Conservation (phyloP, 768 basidiomycete species). For the Tylopilus sp. region DNA sequence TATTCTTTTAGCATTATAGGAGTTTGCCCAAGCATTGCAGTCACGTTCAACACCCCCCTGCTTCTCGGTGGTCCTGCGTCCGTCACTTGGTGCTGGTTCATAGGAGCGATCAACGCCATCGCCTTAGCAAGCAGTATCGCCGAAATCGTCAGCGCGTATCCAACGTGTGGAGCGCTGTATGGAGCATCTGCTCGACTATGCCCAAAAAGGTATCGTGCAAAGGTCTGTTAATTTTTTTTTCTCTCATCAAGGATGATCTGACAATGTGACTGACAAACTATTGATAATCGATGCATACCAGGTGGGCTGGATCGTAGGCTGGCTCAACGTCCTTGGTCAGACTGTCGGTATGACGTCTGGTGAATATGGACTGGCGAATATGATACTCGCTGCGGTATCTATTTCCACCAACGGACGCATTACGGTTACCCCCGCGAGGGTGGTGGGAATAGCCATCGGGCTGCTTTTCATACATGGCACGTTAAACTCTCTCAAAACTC, state of each 20-base stretch:
- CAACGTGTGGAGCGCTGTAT: constrained; percentile 40
- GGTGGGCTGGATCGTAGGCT: constrained; percentile 29
- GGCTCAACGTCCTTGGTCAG: constrained; percentile 32
- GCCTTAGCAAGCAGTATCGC: constrained; percentile 30
- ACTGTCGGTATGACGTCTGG: constrained; percentile 31
- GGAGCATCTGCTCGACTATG: constrained; percentile 76
- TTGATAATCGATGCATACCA: background rate
- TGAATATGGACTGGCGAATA: constrained; percentile 35
- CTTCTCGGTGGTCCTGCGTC: constrained; percentile 35
- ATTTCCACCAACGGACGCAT: constrained; percentile 31
- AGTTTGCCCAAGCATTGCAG: constrained; percentile 36
- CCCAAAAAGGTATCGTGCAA: constrained; percentile 60
- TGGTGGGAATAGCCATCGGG: constrained; percentile 40
- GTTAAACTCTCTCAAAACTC: too few species aligned
- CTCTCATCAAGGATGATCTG: background rate
- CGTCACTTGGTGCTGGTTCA: constrained; percentile 37
- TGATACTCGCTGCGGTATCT: constrained; percentile 30
- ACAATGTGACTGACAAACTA: background rate
- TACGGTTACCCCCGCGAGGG: constrained; percentile 35
- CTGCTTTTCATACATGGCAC: constrained; percentile 43
- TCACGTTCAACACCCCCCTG: constrained; percentile 36
- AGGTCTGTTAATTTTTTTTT: constrained; percentile 35
- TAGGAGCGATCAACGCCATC: constrained; percentile 27
- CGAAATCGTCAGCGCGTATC: constrained; percentile 32
- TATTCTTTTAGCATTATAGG: constrained; percentile 34